A percentile compares a stretch with the other conserved stretches of the same genome.
Conservation (phyloP, 495 filamentous ascomycete genomes). For the Penicillium canariense region DNA sequence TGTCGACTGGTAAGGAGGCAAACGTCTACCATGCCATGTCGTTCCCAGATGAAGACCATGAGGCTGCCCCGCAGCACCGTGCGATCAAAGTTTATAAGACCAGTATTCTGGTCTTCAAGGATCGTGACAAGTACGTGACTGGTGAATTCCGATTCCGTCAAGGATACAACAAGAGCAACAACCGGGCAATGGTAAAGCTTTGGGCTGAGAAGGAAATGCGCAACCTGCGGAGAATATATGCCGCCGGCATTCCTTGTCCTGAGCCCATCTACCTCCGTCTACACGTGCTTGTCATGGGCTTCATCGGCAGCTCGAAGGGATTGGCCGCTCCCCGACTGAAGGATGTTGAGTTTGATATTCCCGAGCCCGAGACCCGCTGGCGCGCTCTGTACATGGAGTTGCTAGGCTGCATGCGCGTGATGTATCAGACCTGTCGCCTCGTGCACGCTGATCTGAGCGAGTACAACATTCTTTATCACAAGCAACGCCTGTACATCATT, state of each 20-base stretch:
- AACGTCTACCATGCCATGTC: conserved; percentile 88
- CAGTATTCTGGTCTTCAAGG: conserved; percentile 93
- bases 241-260: conserved; percentile 83
- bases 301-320: conserved; percentile 84
- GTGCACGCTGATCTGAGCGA: conserved; percentile 97
- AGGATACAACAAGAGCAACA: conserved; percentile 88
- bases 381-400: conserved; percentile 75
- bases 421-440: conserved; percentile 86
- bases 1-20: conserved; percentile 95
- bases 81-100: conserved; percentile 99
- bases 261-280: conserved; percentile 83
- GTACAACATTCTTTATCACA: conserved; percentile 93
- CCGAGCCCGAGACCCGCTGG: conserved; percentile 63
- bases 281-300: conserved; percentile 91
- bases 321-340: conserved; percentile 80
- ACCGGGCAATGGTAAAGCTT: conserved; percentile 91
- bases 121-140: conserved; percentile 88
- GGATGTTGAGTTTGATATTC: conserved; percentile 62
- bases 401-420: conserved; percentile 80
- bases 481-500: conserved; percentile 82
- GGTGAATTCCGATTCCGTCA: conserved; percentile 82
- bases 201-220: conserved; percentile 99
- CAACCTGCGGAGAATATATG: conserved; percentile 79
- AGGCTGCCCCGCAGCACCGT: conserved; percentile 54
- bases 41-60: conserved; percentile 42